Evolutionary conservation across 2,329 filamentous ascomycete genomes (phyloP).

Genomic region (Phialophora chinensis): DNA sequence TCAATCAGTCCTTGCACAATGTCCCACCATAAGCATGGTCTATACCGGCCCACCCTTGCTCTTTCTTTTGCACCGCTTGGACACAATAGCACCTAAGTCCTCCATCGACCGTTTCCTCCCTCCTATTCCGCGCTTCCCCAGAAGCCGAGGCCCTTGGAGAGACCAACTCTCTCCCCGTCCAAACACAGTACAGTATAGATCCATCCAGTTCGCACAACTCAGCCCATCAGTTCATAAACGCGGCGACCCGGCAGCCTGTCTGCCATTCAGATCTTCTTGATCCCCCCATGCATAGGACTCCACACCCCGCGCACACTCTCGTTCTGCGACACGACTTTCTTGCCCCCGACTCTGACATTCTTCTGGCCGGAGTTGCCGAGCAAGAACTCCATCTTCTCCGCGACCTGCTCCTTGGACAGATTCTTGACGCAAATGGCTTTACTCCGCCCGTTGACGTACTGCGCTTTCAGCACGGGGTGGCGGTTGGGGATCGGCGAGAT

Average conservation of each 20-base stretch:
- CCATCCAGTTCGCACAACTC: not conserved
- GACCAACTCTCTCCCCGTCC: not conserved
- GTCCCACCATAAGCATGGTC: not conserved
- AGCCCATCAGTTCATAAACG: not conserved
- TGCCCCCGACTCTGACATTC: conserved; percentile 58
- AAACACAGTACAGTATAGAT: not conserved
- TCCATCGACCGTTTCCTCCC: not conserved
- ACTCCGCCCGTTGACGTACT: conserved; percentile 88
- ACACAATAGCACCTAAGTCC: not conserved
- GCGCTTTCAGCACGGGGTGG: conserved; percentile 85
- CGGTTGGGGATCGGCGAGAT: conserved; percentile 88
- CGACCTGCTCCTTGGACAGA: conserved; percentile 76
- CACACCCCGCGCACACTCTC: conserved; percentile 70
- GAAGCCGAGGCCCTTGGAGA: not conserved
- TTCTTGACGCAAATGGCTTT: conserved; percentile 91
- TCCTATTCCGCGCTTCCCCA: not conserved
- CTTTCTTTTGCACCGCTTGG: not conserved
- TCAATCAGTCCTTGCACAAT: not conserved
- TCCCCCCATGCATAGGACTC: conserved; percentile 66
- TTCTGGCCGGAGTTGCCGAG: conserved; percentile 56
- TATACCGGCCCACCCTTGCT: not conserved
- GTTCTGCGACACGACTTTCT: conserved; percentile 66
- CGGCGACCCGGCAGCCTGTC: not conserved
- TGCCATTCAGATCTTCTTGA: conserved; percentile 54
- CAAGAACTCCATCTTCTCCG: conserved; percentile 70